Evolutionary conservation across 768 basidiomycete species (phyloP), one percentile per base, ranked within the genome.

Genomic region (Termitomyces eurrhizus): DNA sequence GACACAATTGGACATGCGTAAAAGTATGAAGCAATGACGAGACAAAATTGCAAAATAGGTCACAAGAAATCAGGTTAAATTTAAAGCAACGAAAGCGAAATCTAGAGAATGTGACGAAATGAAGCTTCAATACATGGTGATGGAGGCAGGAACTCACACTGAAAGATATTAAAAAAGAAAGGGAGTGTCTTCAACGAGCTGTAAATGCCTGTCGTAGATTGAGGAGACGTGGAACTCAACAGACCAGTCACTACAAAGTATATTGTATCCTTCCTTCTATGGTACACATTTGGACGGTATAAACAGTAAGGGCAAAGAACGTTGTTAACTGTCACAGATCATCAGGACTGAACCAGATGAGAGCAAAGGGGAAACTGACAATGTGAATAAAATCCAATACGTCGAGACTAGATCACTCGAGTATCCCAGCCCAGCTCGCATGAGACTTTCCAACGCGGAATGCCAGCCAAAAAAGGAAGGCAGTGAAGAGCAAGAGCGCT

Each of bases 401-500:
- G 8, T 42, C 12, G 8, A 12, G 14, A 24, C 7, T 1, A 54
- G 3, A 32, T 56, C 54, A 64, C 21, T 64, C 60, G 16, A 64
- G 16, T 6, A 58, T 32, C 2, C 58, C 64, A n/a, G 58, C 50
- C 64, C 49, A 57, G 7, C 60, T 54, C 69, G n/a, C 67, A 36
- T 32, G 44, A 64, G 52, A 65, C 67, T 24, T 66, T 66, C 36
- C 69, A 68, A 64, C 13, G 16, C 33, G 57, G 37, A 65, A 62
- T 18, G 64, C 64, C 3, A 65, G 50, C 58, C 58, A 65, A 49
- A 65, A 65, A 12, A 62, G 46, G 16, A 65, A 58, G 6, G 46
- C 61, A 16, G 62, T 46, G 35, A 65, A 62, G 21, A 60, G 48
- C 26, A 65, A 50, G 18, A 65, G 52, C 26, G 64, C 64, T 4